Conservation (phyloP, 1,139 yeast genomes). For the Saccharomyces hybrid region DNA sequence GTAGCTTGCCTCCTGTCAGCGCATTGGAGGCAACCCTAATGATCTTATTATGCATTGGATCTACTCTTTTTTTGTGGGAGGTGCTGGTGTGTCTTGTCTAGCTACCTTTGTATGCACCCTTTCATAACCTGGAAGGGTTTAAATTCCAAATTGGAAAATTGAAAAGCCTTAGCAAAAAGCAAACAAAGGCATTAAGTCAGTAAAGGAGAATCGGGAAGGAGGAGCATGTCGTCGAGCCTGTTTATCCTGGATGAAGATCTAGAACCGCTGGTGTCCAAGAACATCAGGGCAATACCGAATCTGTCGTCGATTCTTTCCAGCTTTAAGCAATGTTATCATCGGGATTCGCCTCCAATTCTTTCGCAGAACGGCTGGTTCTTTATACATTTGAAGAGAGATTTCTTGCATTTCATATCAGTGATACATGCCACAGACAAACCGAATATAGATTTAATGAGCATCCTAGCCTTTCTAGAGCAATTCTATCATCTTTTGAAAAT, state of each 20-base stretch:
- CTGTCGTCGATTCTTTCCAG: not conserved
- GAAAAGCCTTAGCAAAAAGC: not conserved
- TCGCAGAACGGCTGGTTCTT: conserved; percentile 41
- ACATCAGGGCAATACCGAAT: conserved; percentile 36
- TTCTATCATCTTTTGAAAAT: conserved; percentile 49
- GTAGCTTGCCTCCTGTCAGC: conserved; percentile 9
- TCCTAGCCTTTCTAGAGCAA: conserved; percentile 51
- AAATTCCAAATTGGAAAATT: not conserved
- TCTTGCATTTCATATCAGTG: conserved; percentile 44
- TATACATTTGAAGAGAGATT: conserved; percentile 49
- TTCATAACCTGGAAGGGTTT: not conserved
- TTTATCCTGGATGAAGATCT: conserved; percentile 57
- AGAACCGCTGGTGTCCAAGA: conserved; percentile 50
- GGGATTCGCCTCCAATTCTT: conserved; percentile 1
- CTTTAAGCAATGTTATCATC: not conserved
- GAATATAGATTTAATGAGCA: conserved; percentile 50
- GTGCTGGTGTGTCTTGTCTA: too few relatives aligned
- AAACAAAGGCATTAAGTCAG: not conserved
- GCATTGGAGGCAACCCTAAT: conserved; percentile 21
- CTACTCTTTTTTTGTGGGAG: too few relatives aligned
- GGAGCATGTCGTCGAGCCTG: conserved; percentile 32
- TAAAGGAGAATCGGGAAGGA: not conserved
- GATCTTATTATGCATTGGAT: conserved; percentile 30
- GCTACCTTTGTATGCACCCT: not conserved
- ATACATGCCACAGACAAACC: conserved; percentile 32